Evolutionary conservation across 305 asterid genomes (phyloP), one percentile per base, ranked within the genome.

Genomic region (Fraxinus baroniana): DNA sequence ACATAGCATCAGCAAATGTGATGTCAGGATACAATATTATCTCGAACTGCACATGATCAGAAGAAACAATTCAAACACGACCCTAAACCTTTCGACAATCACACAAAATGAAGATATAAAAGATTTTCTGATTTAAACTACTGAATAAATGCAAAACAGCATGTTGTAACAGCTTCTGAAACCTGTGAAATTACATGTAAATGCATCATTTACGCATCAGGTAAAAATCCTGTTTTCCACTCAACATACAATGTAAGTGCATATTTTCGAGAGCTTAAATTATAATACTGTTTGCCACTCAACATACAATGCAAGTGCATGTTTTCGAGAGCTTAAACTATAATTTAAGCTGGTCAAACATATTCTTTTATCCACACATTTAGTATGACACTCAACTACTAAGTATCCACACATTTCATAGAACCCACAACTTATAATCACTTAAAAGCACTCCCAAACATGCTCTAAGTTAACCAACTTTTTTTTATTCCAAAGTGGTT

Each of bases 1-100:
- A 32, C 85, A 83, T n/a, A 80, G 74, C 76, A 78, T 73, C 84
- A 41, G 75, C 77, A 68, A 83, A n/a, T 37, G 35, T 36, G 18
- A 78, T 46, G 32, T 81, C 60, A 30, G 37, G 20, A 68, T 26
- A 30, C 74, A 4, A 6, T 68, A 26, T 30, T 68, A 68, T 12
- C 9, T 68, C 39, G 7, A 68, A 68, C 32, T 22, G 15, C 30
- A 60, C 70, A 8, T 60, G 70, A 7, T 7, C 71, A 7, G 30
- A 20, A 20, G 30, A 60, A 60, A 60, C 70, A 60, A 20, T 20
- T 60, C 70, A 60, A 60, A 20, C 70, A 60, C 30, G 70, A 55
- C 68, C 28, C 66, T 55, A n/a, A 55, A 55, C 66, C 66, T 55
- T 55, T 55, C 26, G 3, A 60, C 30, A 20, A 60, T 60, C 70